Evolutionary conservation across 495 filamentous ascomycete species (phyloP).

Genomic region (Schizothecium vesticola): DNA sequence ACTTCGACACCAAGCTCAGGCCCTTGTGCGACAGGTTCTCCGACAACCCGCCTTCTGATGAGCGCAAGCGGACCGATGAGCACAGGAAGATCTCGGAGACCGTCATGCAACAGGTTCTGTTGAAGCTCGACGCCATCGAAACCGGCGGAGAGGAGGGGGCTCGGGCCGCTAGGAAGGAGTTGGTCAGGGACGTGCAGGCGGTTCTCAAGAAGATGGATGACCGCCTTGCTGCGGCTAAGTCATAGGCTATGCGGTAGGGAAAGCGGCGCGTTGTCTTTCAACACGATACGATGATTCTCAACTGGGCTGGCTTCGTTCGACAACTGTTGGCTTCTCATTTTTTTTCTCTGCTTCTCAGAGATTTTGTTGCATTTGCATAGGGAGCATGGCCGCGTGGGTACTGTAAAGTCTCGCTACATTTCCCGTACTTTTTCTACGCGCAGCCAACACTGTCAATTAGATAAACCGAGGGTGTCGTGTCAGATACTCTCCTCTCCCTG

Average conservation of each 20-base stretch:
- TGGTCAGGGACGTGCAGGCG: constrained; percentile 70
- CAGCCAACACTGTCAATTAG: not conserved
- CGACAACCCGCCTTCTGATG: constrained; percentile 59
- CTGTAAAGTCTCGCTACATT: not conserved
- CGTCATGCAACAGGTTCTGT: constrained; percentile 71
- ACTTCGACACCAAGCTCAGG: constrained; percentile 61
- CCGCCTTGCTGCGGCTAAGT: constrained; percentile 6
- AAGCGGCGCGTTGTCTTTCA: not conserved
- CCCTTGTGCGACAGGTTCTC: constrained; percentile 64
- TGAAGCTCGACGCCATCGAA: constrained; percentile 84
- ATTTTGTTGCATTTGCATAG: constrained; percentile 3
- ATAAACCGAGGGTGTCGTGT: not conserved
- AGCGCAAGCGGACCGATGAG: constrained; percentile 66
- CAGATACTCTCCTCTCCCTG: not conserved
- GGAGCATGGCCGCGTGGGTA: not conserved
- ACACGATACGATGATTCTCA: not conserved
- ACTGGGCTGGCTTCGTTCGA: not conserved
- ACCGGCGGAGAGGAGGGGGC: constrained; percentile 60
- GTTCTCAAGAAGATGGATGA: constrained; percentile 60
- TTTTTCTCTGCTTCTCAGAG: not conserved
- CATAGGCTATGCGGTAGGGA: not conserved
- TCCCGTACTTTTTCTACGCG: not conserved
- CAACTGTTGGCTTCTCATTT: not conserved
- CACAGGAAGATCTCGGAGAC: constrained; percentile 78
- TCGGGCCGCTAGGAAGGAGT: constrained; percentile 61